Evolutionary conservation across 345 rosid genomes (phyloP), one percentile per base, ranked within the genome.

Genomic region (Hibiscus syriacus): DNA sequence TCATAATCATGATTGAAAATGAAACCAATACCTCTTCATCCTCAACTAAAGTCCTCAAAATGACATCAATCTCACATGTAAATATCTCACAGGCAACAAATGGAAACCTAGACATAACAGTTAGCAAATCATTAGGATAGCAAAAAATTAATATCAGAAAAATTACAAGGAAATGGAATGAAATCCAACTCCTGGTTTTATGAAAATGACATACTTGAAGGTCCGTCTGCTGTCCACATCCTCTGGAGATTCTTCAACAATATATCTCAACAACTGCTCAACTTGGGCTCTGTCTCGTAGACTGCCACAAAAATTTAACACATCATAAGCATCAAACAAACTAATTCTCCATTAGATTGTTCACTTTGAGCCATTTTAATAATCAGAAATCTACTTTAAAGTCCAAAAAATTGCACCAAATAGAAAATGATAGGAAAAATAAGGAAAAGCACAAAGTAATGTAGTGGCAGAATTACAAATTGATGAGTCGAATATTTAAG

Each of bases 61-160:
- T 92, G 72, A 90, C 97, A 78, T 95, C 99, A 75, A 92, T 95
- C 79, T 95, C 99, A 41, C 99, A 95, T 43, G 98, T 90, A 74
- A 95, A 90, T 71, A 95, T 83, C 88, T 95, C 99, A 70, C 97
- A 92, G 43, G 99, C 83, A 76, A 95, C 81, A 82, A 88, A 95
- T 2, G 99, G 99, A 70, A 84, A 95, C 94, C 98, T 95, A 71
- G 26, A 75, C 41, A 27, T 38, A 50, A 13, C 66, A 73, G 48
- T 41, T 17, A 65, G 74, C 1, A 52, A 17, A 48, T 63, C 26
- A 58, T 73, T 74, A 70, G 73, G 67, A 1, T 36, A 62, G 65
- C 63, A 54, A 53, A 53, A 25, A 50, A 64, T 8, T 27, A 48
- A 49, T 8, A 43, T 4, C 26, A 6, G 38, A 50, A 20, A 64